phyloP scores from a whole-genome alignment of 2,329 filamentous ascomycete species.

The Calcarisporium arbuscula region DNA sequence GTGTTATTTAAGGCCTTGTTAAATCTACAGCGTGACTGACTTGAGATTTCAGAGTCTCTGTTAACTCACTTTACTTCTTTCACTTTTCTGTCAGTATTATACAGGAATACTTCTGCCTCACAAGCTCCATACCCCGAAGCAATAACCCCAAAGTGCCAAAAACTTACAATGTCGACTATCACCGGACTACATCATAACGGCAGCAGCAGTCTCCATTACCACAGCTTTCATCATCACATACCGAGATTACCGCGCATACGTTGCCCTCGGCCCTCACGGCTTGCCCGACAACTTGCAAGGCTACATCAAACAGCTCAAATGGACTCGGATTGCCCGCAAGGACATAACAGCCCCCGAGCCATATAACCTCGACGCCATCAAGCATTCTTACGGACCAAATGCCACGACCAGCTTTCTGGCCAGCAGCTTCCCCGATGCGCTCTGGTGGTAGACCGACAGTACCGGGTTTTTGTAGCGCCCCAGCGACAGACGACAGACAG shows the following conservation, averaged over 20 bases:
- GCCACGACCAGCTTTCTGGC: slow-evolving; percentile 10
- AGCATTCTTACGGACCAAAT: slow-evolving; percentile 10
- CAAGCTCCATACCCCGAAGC: no score
- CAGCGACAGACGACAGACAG: slow-evolving; percentile 12
- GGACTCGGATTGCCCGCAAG: slow-evolving; percentile 13
- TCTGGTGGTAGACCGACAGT: slow-evolving; percentile 9
- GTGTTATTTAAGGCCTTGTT: no score
- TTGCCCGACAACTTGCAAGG: slow-evolving; percentile 33
- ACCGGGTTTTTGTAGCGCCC: slow-evolving; percentile 11
- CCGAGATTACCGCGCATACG: slow-evolving; percentile 28
- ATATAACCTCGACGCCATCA: slow-evolving; percentile 16
- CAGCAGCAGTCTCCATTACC: background rate
- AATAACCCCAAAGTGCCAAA: no score
- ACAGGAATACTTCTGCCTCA: no score
- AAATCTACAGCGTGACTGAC: no score
- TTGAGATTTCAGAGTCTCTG: no score
- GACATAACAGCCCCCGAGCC: slow-evolving; percentile 16
- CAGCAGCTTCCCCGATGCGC: slow-evolving; percentile 2
- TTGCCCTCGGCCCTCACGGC: slow-evolving; percentile 36
- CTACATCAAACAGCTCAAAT: slow-evolving; percentile 23
- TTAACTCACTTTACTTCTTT: no score
- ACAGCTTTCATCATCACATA: slow-evolving; percentile 6
- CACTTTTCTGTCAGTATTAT: no score
- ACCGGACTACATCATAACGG: slow-evolving; percentile 2
- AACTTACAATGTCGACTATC: no score